Evolutionary conservation across 495 filamentous ascomycete species (phyloP).

Genomic region (Neurospora terricola): DNA sequence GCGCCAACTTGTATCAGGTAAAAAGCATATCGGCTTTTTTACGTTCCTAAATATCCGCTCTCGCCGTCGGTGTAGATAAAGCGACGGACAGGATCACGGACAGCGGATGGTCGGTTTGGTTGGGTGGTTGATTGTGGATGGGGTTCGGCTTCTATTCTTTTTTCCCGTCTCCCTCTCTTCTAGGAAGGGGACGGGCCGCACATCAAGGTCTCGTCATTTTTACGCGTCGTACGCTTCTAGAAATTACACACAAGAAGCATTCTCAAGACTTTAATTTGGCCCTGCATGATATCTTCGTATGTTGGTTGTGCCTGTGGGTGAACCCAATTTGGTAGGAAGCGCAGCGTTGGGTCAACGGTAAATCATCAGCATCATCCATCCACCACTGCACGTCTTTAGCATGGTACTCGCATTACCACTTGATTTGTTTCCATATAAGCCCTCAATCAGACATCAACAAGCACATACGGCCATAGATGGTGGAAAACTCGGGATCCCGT

Average conservation of each 20-base stretch:
- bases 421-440: not conserved
- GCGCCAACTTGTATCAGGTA: not conserved
- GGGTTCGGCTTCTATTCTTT: not conserved
- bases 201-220: not conserved
- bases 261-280: too few species aligned
- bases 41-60: not conserved
- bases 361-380: too few species aligned
- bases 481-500: slow-evolving; percentile 39
- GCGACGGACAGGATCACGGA: not conserved
- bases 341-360: too few species aligned
- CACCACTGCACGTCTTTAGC: too few species aligned
- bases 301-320: too few species aligned
- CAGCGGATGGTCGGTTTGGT: not conserved
- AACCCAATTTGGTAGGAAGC: too few species aligned
- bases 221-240: not conserved
- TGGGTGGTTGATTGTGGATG: not conserved
- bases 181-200: not conserved
- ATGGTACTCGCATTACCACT: too few species aligned
- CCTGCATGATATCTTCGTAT: too few species aligned
- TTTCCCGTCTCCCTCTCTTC: not conserved
- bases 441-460: rapidly evolving
- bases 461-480: not conserved
- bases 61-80: not conserved
- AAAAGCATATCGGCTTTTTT: not conserved
- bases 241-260: not conserved